These are phyloP conservation scores for Macrophomina phaseolina DNA, from an alignment of 2,329 filamentous ascomycete species.

Conservation along the genomic window DNA sequence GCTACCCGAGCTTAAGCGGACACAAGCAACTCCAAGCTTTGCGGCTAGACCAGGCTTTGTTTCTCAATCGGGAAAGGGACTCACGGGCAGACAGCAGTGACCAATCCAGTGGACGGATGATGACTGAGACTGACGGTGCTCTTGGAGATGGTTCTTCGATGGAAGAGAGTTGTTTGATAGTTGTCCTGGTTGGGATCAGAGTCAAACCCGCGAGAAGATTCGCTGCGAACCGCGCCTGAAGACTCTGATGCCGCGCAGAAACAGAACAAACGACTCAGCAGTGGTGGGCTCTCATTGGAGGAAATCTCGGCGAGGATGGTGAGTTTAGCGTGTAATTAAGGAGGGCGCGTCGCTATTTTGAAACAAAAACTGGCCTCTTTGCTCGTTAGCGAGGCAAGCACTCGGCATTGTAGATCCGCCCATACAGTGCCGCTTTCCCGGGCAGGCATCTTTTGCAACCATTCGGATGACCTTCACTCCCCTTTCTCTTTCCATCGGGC, in stretches of 20 bases:
- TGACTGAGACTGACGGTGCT: background rate
- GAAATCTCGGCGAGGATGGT: too few species aligned
- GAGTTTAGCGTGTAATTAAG: background rate
- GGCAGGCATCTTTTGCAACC: background rate
- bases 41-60: background rate
- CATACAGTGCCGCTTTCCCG: background rate
- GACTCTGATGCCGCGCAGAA: too few species aligned
- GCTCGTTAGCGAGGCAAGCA: background rate
- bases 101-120: background rate
- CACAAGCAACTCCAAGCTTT: conserved; percentile 9
- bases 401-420: conserved; percentile 1
- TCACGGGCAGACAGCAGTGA: too few species aligned
- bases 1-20: conserved; percentile 1
- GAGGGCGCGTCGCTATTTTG: background rate
- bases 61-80: background rate
- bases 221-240: too few species aligned
- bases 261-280: too few species aligned
- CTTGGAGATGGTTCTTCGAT: too few species aligned
- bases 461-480: background rate
- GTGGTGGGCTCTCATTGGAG: background rate
- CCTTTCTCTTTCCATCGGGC: background rate
- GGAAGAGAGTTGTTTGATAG: too few species aligned
- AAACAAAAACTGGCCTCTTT: background rate
- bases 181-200: too few species aligned
- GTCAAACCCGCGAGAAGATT: too few species aligned